Evolutionary conservation across 202 grass and related monocot genomes (phyloP), one percentile per base, ranked within the genome.

Genomic region (Zoysia matrella): DNA sequence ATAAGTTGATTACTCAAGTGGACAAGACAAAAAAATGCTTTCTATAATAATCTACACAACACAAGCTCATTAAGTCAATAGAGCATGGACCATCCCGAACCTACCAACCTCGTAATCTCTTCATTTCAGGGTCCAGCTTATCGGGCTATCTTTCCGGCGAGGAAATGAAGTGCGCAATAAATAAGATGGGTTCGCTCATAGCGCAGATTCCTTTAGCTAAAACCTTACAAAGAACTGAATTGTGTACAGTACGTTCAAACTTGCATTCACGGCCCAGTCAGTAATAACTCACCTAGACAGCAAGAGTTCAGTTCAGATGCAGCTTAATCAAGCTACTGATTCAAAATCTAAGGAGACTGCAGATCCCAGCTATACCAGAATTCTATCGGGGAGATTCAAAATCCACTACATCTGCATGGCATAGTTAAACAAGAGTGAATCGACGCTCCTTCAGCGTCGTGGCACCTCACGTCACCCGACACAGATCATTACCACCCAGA

Each of bases 1-100:
- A 67, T 42, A 69, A 54, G 66, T 63, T 55, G 41, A 67, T 78
- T 83, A 50, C 45, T 52, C 22, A 30, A 42, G 62, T 54, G 11
- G 49, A 4, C 55, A 60, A 54, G 18, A 71, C 54, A 2, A 57
- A 74, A 52, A 83, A 64, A 30, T 15, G 13, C 12, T 61, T 83
- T 43, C 47, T 8, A 63, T 56, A 66, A 48, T 77, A 47, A 73
- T 79, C 62, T 42, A 56, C 15, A 50, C 61, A 53, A 4, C 41
- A 57, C 60, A 13, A 22, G 73, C 46, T 74, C 54, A 6, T 50
- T 11, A 77, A 30, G 54, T 30, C 4, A 6, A 44, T 70, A 77
- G n/a, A 5, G 67, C 6, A 16, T 8, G 61, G 44, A 43, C 2
- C 30, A 60, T 66, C 13, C 52, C 22, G 2, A 65, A 51, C 49